Base-by-base conservation (phyloP, 2,329 filamentous ascomycete genomes). In the Atkinsonella texensis region DNA sequence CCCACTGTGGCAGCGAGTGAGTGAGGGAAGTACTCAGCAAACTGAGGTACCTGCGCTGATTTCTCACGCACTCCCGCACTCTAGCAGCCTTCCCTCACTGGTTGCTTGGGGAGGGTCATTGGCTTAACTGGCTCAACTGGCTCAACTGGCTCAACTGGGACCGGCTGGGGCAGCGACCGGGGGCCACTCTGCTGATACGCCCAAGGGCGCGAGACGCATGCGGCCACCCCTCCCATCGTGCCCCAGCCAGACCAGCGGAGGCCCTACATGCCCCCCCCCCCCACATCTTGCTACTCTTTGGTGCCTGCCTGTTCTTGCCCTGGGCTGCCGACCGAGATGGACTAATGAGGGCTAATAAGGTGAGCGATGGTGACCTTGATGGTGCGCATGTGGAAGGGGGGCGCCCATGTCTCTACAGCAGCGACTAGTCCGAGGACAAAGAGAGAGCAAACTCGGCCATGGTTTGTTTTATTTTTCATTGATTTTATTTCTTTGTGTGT, bases 121-220 rank as follows among this genome's bases (percentile, higher is more conserved):
- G 48, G n/a, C n/a, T n/a, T n/a, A n/a, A n/a, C n/a, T n/a, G n/a
- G n/a, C n/a, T n/a, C n/a, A n/a, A n/a, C n/a, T n/a, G n/a, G n/a
- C n/a, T n/a, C n/a, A n/a, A 23, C 5, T 23, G 20, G 52, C 52
- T 53, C 51, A 50, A 42, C 47, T 39, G 49, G 48, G 48, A 44
- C 49, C 33, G 52, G 46, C 49, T 52, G 46, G 49, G 53, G 50
- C 52, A 46, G 49, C 18, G 35, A 49, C 41, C 23, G 20, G 48
- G 50, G 47, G 50, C 15, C 45, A 20, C 18, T 52, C 20, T 52
- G 53, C 53, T 50, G 49, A 49, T 35, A 38, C 50, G 40, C 52
- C 51, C 51, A 43, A 48, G n/a, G 38, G 45, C 39, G 49, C 45
- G 7, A 31, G 49, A 43, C 48, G 46, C 46, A 46, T 49, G 41